Evolutionary conservation across 768 basidiomycete genomes (phyloP).

Genomic region (Boletus insuetus): DNA sequence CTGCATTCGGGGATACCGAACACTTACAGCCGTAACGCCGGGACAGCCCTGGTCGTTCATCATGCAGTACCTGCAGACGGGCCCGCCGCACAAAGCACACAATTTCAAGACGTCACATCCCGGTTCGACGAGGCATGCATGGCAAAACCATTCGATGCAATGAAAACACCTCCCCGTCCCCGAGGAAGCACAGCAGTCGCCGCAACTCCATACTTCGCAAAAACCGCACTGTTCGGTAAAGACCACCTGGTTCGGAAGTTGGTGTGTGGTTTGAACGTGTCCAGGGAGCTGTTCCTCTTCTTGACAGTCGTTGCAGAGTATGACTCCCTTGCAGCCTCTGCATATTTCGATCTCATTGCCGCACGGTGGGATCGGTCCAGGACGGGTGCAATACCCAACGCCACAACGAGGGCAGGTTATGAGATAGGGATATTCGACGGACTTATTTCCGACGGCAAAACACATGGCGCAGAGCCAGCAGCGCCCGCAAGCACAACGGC

Average conservation of each 20-base stretch:
- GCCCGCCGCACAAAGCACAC: conserved; percentile 1
- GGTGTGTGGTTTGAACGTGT: not conserved
- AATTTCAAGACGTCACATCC: not conserved
- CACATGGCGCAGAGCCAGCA: conserved; percentile 10
- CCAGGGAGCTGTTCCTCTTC: conserved; percentile 13
- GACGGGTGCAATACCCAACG: conserved; percentile 1
- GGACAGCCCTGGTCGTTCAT: not conserved
- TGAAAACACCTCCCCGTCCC: not conserved
- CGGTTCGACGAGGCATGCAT: not conserved
- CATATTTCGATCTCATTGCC: not conserved
- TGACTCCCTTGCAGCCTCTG: conserved; percentile 4
- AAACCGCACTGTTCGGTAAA: not conserved
- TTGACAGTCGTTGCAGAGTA: conserved; percentile 5
- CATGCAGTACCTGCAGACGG: not conserved
- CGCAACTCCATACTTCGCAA: conserved; percentile 10
- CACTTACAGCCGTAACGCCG: not conserved
- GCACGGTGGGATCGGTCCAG: not conserved
- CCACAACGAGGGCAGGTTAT: conserved; percentile 18
- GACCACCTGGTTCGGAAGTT: not conserved
- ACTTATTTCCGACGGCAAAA: not conserved
- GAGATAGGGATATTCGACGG: not conserved
- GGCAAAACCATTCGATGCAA: conserved; percentile 7
- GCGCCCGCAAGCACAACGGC: not conserved
- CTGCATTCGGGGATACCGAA: not conserved
- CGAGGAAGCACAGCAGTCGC: not conserved